Evolutionary conservation across 192 early-diverging fungal species (phyloP), one percentile per base, ranked within the genome.

Genomic region (Backusella circina): DNA sequence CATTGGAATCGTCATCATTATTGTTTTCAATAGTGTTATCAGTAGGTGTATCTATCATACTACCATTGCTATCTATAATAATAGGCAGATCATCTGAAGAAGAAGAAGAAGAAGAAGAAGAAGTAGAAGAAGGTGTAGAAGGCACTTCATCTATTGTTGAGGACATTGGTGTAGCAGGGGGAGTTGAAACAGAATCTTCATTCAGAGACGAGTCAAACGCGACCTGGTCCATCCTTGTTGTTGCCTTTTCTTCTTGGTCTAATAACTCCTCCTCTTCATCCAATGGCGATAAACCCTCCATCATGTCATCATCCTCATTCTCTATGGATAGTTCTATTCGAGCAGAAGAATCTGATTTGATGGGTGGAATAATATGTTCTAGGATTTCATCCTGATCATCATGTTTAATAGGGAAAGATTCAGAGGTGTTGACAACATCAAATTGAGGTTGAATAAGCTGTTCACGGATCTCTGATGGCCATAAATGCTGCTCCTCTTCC

Each of bases 391-490:
- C 18, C 1, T 75, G 68, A 12, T 76, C 75, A 21, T 69, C 35
- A 30, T 28, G 36, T 26, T 21, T 33, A 18, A 70, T 51, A 30
- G 75, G 75, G 37, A 76, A 70, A 13, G n/a, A 71, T 64, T 76
- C 75, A 28, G 75, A 70, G 6, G 75, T 70, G 67, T 71, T 76
- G 67, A 54, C 57, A 23, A 76, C 75, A 54, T 64, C 32, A 28
- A 23, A 50, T 36, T 71, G 67, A 26, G 75, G 75, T 8, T 71
- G 75, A 65, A 76, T 76, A 33, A 76, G 70, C 23, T 76, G 68
- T 30, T 76, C 75, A 0, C 75, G 75, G 32, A 76, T 69, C 0
- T 76, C 75, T 8, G 78, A 51, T 9, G 78, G 78, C 78, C 78
- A 79, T 5, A 79, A 44, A 28, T 57, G 64, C 13, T 79, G 54